These are phyloP conservation scores for Globisporangium parvum DNA, from an alignment of 352 stramenopile genomes.

Conservation along the genomic window DNA sequence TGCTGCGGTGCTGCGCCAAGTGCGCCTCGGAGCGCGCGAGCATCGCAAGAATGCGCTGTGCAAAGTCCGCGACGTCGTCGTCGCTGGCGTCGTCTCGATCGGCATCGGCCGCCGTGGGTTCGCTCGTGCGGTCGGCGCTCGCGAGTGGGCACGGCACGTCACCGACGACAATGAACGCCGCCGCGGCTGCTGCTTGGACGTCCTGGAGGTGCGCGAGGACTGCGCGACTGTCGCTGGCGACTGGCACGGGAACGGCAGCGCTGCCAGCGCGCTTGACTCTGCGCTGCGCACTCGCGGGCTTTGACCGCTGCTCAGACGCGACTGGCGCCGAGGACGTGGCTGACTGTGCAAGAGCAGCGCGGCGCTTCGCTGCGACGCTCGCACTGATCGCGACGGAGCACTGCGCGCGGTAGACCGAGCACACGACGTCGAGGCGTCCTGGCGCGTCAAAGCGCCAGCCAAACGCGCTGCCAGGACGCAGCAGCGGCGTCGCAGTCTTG, in stretches of 20 bases:
- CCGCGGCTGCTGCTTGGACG: conserved; percentile 17
- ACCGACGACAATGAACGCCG: conserved; percentile 44
- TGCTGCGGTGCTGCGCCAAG: conserved; percentile 27
- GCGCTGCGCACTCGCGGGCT: conserved; percentile 3
- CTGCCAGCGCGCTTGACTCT: conserved; percentile 3
- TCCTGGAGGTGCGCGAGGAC: conserved; percentile 53
- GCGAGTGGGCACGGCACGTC: conserved; percentile 54
- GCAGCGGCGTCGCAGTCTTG: conserved; percentile 19
- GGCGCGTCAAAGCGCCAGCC: conserved; percentile 27
- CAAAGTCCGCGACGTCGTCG: conserved; percentile 33
- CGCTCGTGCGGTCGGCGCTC: background rate
- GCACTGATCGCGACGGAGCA: conserved; percentile 21
- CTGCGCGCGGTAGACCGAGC: conserved; percentile 32
- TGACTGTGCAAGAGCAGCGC: conserved; percentile 7
- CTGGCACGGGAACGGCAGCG: conserved; percentile 10
- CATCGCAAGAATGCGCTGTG: conserved; percentile 47
- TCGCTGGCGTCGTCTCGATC: background rate
- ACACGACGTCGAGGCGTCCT: conserved; percentile 20
- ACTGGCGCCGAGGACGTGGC: no score
- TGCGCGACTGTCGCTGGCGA: conserved; percentile 24
- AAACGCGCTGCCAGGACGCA: conserved; percentile 21
- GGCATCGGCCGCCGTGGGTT: background rate
- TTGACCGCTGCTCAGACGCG: no score
- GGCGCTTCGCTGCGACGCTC: conserved; percentile 9
- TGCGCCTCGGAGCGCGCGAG: conserved; percentile 40